Percentiles rank a stretch among this genome's conserved stretches.
phyloP scores from a whole-genome alignment of 2,329 filamentous ascomycete genomes.

The Nemania sp. region DNA sequence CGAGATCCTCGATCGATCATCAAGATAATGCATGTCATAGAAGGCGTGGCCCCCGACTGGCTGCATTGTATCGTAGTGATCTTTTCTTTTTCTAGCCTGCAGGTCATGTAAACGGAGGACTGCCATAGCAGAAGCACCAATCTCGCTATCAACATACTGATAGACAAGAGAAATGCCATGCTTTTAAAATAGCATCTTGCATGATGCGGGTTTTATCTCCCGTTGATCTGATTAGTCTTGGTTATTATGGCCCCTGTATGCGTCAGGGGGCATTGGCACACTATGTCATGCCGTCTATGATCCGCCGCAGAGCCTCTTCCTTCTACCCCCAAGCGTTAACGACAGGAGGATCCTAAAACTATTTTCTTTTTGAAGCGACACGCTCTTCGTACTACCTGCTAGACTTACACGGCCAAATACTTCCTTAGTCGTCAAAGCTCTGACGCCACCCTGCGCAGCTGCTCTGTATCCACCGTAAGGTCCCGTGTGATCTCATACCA shows the following conservation, averaged over 20 bases:
- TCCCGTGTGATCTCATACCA: neutral
- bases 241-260: constrained; percentile 16
- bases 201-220: neutral
- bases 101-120: no score
- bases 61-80: neutral
- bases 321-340: constrained; percentile 1
- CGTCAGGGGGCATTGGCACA: constrained; percentile 15
- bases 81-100: no score
- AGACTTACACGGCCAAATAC: neutral
- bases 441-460: neutral
- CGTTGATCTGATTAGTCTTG: neutral
- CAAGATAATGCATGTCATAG: constrained; percentile 10
- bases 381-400: neutral
- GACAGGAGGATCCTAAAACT: neutral
- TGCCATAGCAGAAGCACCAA: no score
- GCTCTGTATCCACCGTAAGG: neutral
- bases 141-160: no score
- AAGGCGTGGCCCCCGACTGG: neutral
- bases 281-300: neutral
- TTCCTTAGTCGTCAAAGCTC: neutral
- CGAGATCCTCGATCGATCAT: constrained; percentile 12
- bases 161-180: no score
- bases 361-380: neutral
- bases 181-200: constrained; percentile 4
- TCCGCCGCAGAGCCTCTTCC: constrained; percentile 20